A percentile compares a stretch with the other conserved stretches of the same genome.
These are phyloP conservation scores for Colletotrichum costaricense DNA, from an alignment of 2,329 filamentous ascomycete species.

Conservation along the genomic window DNA sequence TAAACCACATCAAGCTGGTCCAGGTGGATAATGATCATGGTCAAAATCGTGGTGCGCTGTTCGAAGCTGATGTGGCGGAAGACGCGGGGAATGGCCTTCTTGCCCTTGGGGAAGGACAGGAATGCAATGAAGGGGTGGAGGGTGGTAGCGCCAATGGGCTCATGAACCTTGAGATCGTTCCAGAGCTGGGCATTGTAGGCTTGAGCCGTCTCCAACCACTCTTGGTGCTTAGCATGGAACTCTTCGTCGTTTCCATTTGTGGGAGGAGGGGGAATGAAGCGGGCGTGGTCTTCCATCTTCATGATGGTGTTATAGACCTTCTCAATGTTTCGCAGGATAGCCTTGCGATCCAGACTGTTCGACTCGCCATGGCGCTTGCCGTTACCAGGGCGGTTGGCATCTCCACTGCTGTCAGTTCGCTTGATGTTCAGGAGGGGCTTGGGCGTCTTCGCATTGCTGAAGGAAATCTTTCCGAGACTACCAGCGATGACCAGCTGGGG, in stretches of 20 bases:
- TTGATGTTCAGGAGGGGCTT: slow-evolving; percentile 97
- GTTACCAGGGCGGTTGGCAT: slow-evolving; percentile 63
- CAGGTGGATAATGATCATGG: slow-evolving; percentile 94
- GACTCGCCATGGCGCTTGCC: slow-evolving; percentile 51
- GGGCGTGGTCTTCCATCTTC: slow-evolving; percentile 93
- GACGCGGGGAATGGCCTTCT: slow-evolving; percentile 93
- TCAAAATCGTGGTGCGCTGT: slow-evolving; percentile 93
- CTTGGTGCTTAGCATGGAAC: slow-evolving; percentile 78
- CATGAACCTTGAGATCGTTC: slow-evolving; percentile 90
- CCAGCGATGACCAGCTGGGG: slow-evolving; percentile 97
- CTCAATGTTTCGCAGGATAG: slow-evolving; percentile 87
- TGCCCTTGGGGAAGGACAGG: slow-evolving; percentile 93
- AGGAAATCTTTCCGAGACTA: slow-evolving; percentile 96
- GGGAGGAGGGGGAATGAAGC: slow-evolving; percentile 75
- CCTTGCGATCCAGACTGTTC: slow-evolving; percentile 80
- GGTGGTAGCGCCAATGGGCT: slow-evolving; percentile 82
- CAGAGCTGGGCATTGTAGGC: slow-evolving; percentile 85
- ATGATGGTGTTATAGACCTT: slow-evolving; percentile 88
- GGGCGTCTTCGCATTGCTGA: slow-evolving; percentile 98
- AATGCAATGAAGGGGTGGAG: slow-evolving; percentile 96
- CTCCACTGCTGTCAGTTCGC: slow-evolving; percentile 77
- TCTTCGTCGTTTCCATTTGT: slow-evolving; percentile 74
- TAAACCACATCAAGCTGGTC: slow-evolving; percentile 92
- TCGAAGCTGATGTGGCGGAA: slow-evolving; percentile 94
- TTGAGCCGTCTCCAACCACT: slow-evolving; percentile 80